These are phyloP conservation scores for Mortierella alpina DNA, from an alignment of 192 early-diverging fungal species.

Conservation along the genomic window DNA sequence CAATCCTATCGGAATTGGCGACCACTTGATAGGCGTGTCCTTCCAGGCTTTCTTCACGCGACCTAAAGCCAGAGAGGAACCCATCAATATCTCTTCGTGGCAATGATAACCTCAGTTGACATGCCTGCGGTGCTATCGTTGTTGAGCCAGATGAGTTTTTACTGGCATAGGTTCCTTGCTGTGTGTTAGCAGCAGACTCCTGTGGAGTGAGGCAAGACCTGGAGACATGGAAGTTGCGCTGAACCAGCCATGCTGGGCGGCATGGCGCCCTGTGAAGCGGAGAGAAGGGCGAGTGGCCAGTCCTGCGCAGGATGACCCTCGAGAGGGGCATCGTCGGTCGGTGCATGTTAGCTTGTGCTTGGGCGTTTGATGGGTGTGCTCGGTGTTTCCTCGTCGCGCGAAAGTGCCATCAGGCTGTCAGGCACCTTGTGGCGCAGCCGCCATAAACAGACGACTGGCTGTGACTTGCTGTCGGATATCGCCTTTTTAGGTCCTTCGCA, in stretches of 20 bases:
- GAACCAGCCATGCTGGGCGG: slow-evolving; percentile 11
- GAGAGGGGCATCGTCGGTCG: slow-evolving; percentile 13
- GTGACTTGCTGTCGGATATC: no score
- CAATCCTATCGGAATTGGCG: slow-evolving; percentile 78
- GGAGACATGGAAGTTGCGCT: slow-evolving; percentile 40
- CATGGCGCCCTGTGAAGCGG: slow-evolving; percentile 1
- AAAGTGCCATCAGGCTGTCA: no score
- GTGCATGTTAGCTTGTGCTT: slow-evolving; percentile 9
- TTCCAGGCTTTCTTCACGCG: slow-evolving; percentile 59
- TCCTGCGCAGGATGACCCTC: slow-evolving; percentile 16
- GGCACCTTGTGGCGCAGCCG: no score
- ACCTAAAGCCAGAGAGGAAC: slow-evolving; percentile 10
- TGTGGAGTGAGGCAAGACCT: slow-evolving; percentile 12
- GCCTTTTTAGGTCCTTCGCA: no score
- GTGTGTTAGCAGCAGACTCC: background rate
- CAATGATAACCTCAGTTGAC: background rate
- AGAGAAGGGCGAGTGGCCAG: background rate
- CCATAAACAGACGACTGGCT: no score
- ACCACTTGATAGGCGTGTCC: slow-evolving; percentile 68
- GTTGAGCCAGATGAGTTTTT: background rate
- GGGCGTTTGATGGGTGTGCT: no score
- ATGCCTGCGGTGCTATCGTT: background rate
- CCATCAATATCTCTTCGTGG: background rate
- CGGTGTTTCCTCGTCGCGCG: no score
- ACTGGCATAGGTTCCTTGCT: slow-evolving; percentile 32